Evolutionary conservation across 192 early-diverging fungal genomes (phyloP).

Genomic region (Spizellomyces punctatus): DNA sequence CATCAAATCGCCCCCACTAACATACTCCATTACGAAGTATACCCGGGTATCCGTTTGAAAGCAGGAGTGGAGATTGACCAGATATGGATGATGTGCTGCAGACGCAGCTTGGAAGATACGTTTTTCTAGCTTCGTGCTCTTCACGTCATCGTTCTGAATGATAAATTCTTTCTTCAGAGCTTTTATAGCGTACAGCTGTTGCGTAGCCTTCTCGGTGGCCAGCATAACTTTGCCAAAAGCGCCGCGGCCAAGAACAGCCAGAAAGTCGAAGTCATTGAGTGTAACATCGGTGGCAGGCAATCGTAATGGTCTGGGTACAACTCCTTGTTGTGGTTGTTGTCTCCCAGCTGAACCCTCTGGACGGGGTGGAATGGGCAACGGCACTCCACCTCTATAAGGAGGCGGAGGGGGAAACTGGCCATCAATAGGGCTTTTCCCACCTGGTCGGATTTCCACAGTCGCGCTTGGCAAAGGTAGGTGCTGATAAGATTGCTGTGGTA

Average conservation of each 20-base stretch:
- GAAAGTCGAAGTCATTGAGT: conserved; percentile 54
- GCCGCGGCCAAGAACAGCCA: conserved; percentile 92
- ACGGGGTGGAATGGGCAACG: conserved; percentile 22
- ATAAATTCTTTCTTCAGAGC: conserved; percentile 95
- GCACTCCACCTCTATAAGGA: conserved; percentile 13
- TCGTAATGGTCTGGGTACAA: neutral
- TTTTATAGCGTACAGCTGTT: conserved; percentile 92
- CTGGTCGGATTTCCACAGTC: conserved; percentile 1
- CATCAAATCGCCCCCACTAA: conserved; percentile 96
- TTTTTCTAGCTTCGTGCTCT: conserved; percentile 72
- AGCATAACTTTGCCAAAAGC: conserved; percentile 99
- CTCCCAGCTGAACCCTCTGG: neutral
- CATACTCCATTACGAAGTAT: conserved; percentile 99
- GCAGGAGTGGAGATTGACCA: conserved; percentile 93
- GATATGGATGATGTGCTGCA: conserved; percentile 87
- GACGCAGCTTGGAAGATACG: conserved; percentile 90
- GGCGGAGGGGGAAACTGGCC: neutral
- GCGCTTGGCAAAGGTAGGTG: neutral
- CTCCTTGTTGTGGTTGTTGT: neutral
- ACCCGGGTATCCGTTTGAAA: conserved; percentile 91
- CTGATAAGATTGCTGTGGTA: neutral
- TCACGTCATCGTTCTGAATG: conserved; percentile 96
- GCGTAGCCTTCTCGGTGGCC: conserved; percentile 79
- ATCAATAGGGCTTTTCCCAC: neutral
- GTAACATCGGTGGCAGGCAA: conserved; percentile 38